Percentiles rank a stretch among this genome's conserved stretches.
Evolutionary conservation across 805 yeast species (phyloP).

Genomic region (Hanseniaspora occidentalis): DNA sequence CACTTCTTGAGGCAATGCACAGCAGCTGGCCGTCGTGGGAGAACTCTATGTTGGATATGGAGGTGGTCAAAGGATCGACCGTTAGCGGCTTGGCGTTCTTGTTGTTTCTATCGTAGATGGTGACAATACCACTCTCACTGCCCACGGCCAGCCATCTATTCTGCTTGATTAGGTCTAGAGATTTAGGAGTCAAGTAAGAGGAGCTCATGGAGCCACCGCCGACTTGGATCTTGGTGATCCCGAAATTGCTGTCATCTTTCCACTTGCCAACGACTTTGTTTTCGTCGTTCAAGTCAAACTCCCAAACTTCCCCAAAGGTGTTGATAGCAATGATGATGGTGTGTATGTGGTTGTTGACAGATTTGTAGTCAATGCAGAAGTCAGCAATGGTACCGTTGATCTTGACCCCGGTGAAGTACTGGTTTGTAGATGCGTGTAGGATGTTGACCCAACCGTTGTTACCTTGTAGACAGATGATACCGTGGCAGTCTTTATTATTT

Average conservation of each 20-base stretch:
- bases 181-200: slow-evolving; percentile 16
- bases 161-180: slow-evolving; percentile 12
- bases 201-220: slow-evolving; percentile 40
- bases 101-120: slow-evolving; percentile 52
- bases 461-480: slow-evolving; percentile 60
- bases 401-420: slow-evolving; percentile 77
- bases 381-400: slow-evolving; percentile 81
- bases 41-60: slow-evolving; percentile 62
- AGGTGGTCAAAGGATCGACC: slow-evolving; percentile 70
- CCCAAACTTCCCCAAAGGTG: slow-evolving; percentile 81
- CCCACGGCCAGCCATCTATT: slow-evolving; percentile 87
- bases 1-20: slow-evolving; percentile 73
- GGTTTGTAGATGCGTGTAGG: slow-evolving; percentile 65
- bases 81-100: slow-evolving; percentile 8
- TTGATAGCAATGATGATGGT: slow-evolving; percentile 47
- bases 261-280: slow-evolving; percentile 49
- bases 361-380: slow-evolving; percentile 32
- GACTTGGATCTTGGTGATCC: slow-evolving; percentile 62
- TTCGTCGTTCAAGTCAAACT: slow-evolving; percentile 45
- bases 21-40: slow-evolving; percentile 82
- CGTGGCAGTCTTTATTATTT: slow-evolving; percentile 10
- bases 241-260: slow-evolving; percentile 79
- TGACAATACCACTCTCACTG: slow-evolving; percentile 77
- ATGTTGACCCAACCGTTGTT: slow-evolving; percentile 86
- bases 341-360: slow-evolving; percentile 16